Evolutionary conservation across 2,329 filamentous ascomycete genomes (phyloP), one percentile per base, ranked within the genome.

Genomic region (Alternaria longipes): DNA sequence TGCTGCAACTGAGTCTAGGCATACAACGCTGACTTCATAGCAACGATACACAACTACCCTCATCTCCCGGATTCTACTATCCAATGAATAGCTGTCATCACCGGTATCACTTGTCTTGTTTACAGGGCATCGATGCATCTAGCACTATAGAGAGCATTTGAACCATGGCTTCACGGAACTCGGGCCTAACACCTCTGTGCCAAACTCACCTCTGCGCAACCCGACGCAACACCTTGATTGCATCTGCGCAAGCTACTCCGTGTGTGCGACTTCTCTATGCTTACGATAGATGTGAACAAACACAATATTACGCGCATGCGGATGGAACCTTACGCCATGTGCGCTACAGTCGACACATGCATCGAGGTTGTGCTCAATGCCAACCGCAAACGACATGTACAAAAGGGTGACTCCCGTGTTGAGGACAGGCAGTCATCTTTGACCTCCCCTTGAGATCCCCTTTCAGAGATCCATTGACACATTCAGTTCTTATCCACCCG

Each of bases 291-390:
- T n/a, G 26, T 45, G 40, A 42, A 54, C 40, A 18, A 42, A 59
- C 22, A 40, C 36, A 50, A 30, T 51, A 47, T 24, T 24, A 32
- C 26, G 44, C 20, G 20, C 41, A 46, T 36, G 36, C 55, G 54
- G 54, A 56, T 62, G 62, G 32, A 46, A 63, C 63, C 30, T 59
- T 40, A 60, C 46, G 51, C 56, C 40, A 45, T 54, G 22, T 12
- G 24, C 34, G 9, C 36, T 20, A 52, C 54, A 11, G 40, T 54
- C 20, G 41, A 20, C 42, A 32, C 18, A 47, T 34, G 36, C 30
- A 32, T 32, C 9, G 30, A 9, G 9, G 9, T 32, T 32, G 30
- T 32, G 30, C 18, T 38, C 9, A 18, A 18, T 16, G n/a, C 3
- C 38, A 14, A 34, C 42, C n/a, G 42, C 11, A 18, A 38, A 16